Evolutionary conservation across 805 yeast genomes (phyloP), one percentile per base, ranked within the genome.

Genomic region (Pichia phayaonensis): DNA sequence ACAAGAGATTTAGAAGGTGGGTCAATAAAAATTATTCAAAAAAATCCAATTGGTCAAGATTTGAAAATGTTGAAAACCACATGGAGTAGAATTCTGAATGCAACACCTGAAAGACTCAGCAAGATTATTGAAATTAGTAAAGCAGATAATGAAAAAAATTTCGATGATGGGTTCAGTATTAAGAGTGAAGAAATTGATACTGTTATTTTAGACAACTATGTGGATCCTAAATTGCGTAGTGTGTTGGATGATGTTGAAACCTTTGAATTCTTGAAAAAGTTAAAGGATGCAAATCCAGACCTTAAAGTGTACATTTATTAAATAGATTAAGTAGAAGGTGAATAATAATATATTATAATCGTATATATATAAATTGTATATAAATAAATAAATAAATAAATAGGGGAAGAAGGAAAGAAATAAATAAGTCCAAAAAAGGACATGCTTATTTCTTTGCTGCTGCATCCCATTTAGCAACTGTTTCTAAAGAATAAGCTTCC

Each of bases 11-110:
- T 40, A 75, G 56, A 60, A 23, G 67, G 64, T 36, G 77, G 82
- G 0, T 77, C 89, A 4, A 58, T 86, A 45, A 88, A 87, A 63
- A 63, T 88, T 45, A 87, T 88, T 60, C 78, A 83, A 54, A 88
- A 88, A 67, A 87, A 86, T 63, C 82, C 83, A 56, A 61, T 86
- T 44, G 74, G 77, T 31, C 83, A 82, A 42, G 96, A 88, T 60
- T 59, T 78, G 48, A 70, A 71, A 46, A 55, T 73, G 29, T 64
- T 80, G 40, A 62, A 66, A 51, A 64, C 73, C 42, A 69, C 82
- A 34, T 56, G 67, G 53, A 67, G 81, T 2, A 67, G 83, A 45
- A 65, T 84, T 1, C 72, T 83, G 42, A 78, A 83, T 39, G 74
- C 84, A 40, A 84, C 92, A 0, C 81, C 89, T 0, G 83, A 83